phyloP scores from a whole-genome alignment of 2,329 filamentous ascomycete species.

The Fusarium sacchari region DNA sequence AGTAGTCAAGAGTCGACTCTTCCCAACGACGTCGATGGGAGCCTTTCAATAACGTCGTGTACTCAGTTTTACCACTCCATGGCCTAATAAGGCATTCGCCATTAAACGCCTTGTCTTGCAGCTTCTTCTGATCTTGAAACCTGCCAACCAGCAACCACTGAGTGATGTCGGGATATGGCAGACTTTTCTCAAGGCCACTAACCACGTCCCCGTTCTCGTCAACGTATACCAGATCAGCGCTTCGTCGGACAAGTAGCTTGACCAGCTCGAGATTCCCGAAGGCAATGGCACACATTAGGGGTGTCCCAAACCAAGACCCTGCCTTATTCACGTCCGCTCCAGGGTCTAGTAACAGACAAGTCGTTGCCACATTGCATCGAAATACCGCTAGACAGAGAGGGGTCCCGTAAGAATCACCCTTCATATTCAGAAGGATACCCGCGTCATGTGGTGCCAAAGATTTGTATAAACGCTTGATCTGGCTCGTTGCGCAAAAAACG shows the following conservation, averaged over 20 bases:
- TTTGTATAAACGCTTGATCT: background rate
- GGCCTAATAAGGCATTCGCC: background rate
- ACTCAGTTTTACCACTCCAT: background rate
- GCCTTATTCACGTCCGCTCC: background rate
- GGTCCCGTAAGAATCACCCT: accelerated
- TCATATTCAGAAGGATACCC: background rate
- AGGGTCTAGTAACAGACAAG: background rate
- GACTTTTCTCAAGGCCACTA: background rate
- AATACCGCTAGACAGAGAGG: background rate
- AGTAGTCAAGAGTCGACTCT: background rate
- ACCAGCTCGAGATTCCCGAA: background rate
- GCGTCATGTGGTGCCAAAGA: background rate
- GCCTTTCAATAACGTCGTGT: background rate
- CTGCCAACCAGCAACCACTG: conserved; percentile 3
- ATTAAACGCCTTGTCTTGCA: background rate
- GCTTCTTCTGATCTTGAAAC: background rate
- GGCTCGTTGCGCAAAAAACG: accelerated
- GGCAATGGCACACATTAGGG: background rate
- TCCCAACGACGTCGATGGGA: background rate
- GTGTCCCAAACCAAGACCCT: background rate
- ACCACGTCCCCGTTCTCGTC: background rate
- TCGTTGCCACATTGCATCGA: accelerated
- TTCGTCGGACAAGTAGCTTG: background rate
- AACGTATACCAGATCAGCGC: background rate
- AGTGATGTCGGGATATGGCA: background rate